Evolutionary conservation across 2,329 filamentous ascomycete species (phyloP), one percentile per base, ranked within the genome.

Genomic region (Talaromyces sp.): DNA sequence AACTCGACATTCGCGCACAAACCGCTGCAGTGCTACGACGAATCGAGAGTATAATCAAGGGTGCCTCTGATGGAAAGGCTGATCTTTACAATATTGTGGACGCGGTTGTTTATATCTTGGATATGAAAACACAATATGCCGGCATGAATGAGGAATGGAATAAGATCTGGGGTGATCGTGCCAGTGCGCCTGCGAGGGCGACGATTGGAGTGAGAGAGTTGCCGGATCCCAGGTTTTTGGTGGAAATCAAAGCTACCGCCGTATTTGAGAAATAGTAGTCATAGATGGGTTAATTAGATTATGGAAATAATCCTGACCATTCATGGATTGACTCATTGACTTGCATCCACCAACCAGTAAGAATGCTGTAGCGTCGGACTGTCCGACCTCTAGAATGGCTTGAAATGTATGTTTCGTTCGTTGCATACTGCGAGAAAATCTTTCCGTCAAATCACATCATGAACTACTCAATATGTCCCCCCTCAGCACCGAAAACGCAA

Each of bases 71-170:
- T 19, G 76, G 76, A 24, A 75, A 75, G 65, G 78, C 73, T 0
- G 72, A 73, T 58, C 68, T 81, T 16, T 67, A 73, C 16, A 79
- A 80, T 66, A 67, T 80, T 4, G 75, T 81, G 22, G 77, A 80
- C 52, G 70, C 78, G 3, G 75, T 77, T 11, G 77, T 82, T 11
- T 82, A 79, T 61, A 69, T 81, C 5, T 50, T 77, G 10, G 77
- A 81, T 65, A 80, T 81, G 77, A 73, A 79, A 66, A 70, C 68
- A 0, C 71, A 82, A 35, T 81, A 82, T 65, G 72, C 73, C 5
- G 79, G 75, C 16, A 81, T 81, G 79, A 81, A 82, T 60, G 79
- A 80, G 67, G 79, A 79, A 67, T 82, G 79, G 80, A 82, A 82
- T 66, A 78, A 79, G 68, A 73, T 81, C 8, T 82, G 78, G 66